A percentile compares a stretch with the other conserved stretches of the same genome.
Evolutionary conservation across 2,329 filamentous ascomycete genomes (phyloP).

Genomic region (Pezicula radicicola): DNA sequence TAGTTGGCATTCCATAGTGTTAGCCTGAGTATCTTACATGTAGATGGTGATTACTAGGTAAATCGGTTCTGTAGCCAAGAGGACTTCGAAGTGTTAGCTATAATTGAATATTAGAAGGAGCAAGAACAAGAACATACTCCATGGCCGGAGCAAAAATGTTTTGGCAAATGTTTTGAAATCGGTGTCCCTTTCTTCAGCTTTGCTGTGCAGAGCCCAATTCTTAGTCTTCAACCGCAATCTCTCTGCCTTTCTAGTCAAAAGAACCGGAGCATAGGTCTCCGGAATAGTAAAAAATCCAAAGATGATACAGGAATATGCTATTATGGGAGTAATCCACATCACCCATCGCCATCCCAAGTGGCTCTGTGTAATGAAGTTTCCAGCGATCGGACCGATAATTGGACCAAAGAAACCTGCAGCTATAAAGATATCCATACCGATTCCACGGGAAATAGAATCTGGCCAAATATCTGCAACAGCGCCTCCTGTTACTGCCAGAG

Average conservation of each 20-base stretch:
- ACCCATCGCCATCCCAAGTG: conserved; percentile 57
- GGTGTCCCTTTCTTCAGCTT: conserved; percentile 26
- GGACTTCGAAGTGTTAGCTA: too few relatives aligned
- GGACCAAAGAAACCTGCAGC: conserved; percentile 9
- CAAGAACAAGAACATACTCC: conserved; percentile 8
- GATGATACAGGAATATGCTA: conserved; percentile 36
- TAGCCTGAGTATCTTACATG: too few relatives aligned
- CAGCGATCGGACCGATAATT: conserved; percentile 30
- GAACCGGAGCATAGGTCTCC: conserved; percentile 46
- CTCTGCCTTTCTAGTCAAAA: conserved; percentile 45
- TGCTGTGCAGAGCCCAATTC: conserved; percentile 31
- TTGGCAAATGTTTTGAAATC: conserved; percentile 31
- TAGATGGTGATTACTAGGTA: too few relatives aligned
- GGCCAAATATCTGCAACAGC: neutral
- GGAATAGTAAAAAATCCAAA: conserved; percentile 43
- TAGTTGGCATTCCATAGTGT: too few relatives aligned
- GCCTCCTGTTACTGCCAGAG: neutral
- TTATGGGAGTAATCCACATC: conserved; percentile 50
- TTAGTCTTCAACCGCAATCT: conserved; percentile 39
- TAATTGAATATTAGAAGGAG: too few relatives aligned
- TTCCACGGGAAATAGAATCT: neutral
- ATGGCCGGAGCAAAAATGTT: conserved; percentile 14
- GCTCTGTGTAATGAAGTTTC: conserved; percentile 43
- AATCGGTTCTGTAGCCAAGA: too few relatives aligned
- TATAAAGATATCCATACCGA: neutral